Conservation (phyloP, 2,329 filamentous ascomycete genomes). For the Paracorniculantispora psalliotae region DNA sequence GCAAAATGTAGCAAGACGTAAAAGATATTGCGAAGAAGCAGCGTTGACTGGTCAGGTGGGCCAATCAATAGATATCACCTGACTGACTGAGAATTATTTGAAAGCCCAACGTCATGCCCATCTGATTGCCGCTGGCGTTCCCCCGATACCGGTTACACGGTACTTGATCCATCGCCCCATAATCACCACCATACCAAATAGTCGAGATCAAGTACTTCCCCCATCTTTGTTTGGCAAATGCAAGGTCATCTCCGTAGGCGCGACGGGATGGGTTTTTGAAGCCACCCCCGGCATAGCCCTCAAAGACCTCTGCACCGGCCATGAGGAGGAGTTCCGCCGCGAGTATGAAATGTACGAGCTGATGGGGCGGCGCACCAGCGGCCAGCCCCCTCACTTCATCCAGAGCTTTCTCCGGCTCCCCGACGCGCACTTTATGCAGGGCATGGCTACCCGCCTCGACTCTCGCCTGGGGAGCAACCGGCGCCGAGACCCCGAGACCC, state of each 20-base stretch:
- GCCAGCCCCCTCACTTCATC: neutral
- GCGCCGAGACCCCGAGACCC: conserved; percentile 1
- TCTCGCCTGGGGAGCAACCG: neutral
- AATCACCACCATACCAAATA: neutral
- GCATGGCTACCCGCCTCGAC: conserved; percentile 1
- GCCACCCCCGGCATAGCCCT: neutral
- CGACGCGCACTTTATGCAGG: neutral
- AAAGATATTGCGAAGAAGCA: too few relatives aligned
- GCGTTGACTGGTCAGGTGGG: neutral
- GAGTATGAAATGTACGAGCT: conserved; percentile 2
- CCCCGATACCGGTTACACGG: neutral
- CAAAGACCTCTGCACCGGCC: neutral
- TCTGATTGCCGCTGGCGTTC: neutral
- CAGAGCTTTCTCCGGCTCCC: conserved; percentile 7
- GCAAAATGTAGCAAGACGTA: too few relatives aligned
- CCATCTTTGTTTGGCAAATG: neutral
- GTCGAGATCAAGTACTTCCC: neutral
- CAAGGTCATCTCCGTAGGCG: neutral
- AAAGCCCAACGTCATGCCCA: neutral
- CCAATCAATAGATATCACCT: neutral
- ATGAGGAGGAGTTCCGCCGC: neutral
- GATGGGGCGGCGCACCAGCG: conserved; percentile 2
- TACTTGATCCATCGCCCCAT: neutral
- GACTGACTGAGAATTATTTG: neutral
- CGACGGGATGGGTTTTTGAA: conserved; percentile 6